Evolutionary conservation across 2,329 filamentous ascomycete species (phyloP), one percentile per base, ranked within the genome.

Genomic region (Fusarium sp.): DNA sequence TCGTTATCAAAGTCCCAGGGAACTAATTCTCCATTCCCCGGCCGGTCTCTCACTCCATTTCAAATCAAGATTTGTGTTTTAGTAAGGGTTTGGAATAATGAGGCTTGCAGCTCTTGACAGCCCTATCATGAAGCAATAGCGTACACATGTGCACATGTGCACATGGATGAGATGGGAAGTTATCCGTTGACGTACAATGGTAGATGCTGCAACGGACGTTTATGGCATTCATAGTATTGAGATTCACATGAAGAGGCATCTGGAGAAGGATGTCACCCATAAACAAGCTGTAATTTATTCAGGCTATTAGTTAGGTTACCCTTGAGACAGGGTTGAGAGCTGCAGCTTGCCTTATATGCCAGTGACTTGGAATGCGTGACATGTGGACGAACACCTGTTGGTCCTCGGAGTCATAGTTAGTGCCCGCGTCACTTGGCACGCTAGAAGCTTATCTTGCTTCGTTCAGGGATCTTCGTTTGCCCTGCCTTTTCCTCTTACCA

Each of bases 381-480:
- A 57, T 63, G 27, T 41, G 35, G 18, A 53, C 4, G n/a, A 53
- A 41, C 25, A 44, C 36, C 33, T 54, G 46, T 67, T 62, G 31
- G 65, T 29, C 44, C 55, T 38, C n/a, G 18, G 22, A 46, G 60
- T 66, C 47, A 66, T 53, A 31, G 17, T 39, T 64, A 68, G 68
- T 56, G 41, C 27, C 56, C 62, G 52, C 29, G 64, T 64, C 57
- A 49, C 67, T 68, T 64, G 70, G 55, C 58, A 42, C 71, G 59
- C 71, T 71, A 73, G 59, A 71, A 68, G 55, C 47, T 68, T 62
- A 71, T 71, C 71, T 50, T 74, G 35, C 62, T 60, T 64, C 53
- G 36, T 53, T 52, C 46, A 38, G 33, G 41, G 55, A 61, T 60
- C 47, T 68, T 72, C 53, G 52, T 47, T 67, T 50, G 53, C 65